Evolutionary conservation across 148 eudicot genomes (phyloP).

Genomic region (Spergularia marina): DNA sequence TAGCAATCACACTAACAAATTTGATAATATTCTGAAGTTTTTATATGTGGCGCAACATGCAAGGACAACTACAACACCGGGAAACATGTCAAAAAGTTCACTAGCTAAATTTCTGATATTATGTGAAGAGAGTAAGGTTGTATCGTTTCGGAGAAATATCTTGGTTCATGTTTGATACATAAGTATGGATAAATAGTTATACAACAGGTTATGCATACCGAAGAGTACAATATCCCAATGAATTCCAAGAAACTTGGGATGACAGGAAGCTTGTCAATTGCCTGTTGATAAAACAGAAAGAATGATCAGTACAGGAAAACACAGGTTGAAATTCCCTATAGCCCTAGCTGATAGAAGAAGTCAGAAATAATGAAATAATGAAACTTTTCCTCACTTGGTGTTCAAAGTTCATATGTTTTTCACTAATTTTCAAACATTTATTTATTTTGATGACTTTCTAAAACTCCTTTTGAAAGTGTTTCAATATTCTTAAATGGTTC

Average conservation of each 20-base stretch:
- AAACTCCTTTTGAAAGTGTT: too few species aligned
- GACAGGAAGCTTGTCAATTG: conserved; percentile 85
- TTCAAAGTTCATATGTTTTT: too few species aligned
- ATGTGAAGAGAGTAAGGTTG: background rate
- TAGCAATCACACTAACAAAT: too few species aligned
- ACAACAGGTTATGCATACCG: conserved; percentile 49
- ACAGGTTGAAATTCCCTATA: background rate
- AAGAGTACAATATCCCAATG: conserved; percentile 71
- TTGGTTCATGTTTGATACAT: background rate
- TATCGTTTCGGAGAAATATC: background rate
- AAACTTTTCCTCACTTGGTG: too few species aligned
- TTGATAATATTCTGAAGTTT: too few species aligned
- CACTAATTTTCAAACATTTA: too few species aligned
- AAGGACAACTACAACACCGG: background rate
- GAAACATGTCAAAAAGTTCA: background rate
- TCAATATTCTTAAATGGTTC: too few species aligned
- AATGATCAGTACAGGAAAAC: background rate
- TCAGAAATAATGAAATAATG: too few species aligned
- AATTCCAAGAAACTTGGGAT: conserved; percentile 69
- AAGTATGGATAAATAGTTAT: background rate
- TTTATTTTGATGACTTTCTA: too few species aligned
- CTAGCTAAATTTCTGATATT: background rate
- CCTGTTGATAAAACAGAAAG: conserved; percentile 40
- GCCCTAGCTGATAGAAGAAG: background rate
- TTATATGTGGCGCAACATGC: background rate